Percentiles rank a stretch among this genome's conserved stretches.
Conservation (phyloP, 116 monocot genomes). For the Trichopus zeylanicus region DNA sequence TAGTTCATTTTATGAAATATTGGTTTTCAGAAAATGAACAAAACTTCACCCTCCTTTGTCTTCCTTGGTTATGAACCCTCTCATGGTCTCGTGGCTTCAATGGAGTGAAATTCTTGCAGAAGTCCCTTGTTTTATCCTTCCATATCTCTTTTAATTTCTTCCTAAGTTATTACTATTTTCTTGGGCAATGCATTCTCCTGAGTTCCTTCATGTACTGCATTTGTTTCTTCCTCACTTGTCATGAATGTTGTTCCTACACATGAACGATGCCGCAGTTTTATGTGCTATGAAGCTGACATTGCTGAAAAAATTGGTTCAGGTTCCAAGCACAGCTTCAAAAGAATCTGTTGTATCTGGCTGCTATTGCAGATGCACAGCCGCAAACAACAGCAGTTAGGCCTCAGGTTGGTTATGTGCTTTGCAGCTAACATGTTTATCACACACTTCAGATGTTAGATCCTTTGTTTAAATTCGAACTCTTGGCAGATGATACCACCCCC, state of each 20-base stretch:
- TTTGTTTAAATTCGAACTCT: not conserved
- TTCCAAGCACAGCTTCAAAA: slow-evolving; percentile 85
- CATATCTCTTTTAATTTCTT: not conserved
- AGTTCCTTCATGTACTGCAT: not conserved
- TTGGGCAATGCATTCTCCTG: not conserved
- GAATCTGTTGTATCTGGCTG: slow-evolving; percentile 80
- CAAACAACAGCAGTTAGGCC: slow-evolving; percentile 48
- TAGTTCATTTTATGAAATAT: not conserved
- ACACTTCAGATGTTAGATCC: not conserved
- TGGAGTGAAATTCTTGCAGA: not conserved
- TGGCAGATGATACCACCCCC: slow-evolving; percentile 53
- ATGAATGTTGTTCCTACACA: not conserved
- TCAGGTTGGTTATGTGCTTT: slow-evolving; percentile 56
- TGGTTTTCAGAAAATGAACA: not conserved
- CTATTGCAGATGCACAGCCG: slow-evolving; percentile 87
- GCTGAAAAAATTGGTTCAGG: slow-evolving; percentile 34
- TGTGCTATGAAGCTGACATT: not conserved
- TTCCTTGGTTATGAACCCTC: not conserved
- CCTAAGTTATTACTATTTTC: not conserved
- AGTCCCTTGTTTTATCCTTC: not conserved
- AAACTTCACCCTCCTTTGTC: not conserved
- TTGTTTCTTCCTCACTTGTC: no score
- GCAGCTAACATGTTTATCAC: not conserved
- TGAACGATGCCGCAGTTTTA: no score
- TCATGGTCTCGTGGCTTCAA: not conserved